Base-by-base conservation (phyloP, 1,284 basidiomycete species). In the Tilletiaria anomala region DNA sequence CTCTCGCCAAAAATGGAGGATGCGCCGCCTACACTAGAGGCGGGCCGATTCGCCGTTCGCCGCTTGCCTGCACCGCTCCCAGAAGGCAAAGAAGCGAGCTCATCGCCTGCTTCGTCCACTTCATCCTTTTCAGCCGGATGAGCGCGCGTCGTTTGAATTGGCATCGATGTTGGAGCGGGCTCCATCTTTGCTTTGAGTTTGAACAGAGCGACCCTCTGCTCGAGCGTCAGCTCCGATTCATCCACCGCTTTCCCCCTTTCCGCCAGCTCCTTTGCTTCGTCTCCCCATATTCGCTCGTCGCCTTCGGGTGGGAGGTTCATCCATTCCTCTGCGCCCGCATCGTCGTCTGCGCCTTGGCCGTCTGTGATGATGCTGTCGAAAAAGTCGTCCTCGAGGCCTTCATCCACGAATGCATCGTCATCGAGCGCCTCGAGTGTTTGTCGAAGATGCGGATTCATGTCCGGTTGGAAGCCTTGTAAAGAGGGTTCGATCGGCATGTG, bases 401-500 rank as follows among this genome's bases (percentile, higher is more conserved):
- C 69, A 38, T 69, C 69, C 5, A 82, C 82, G 26, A 66, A 66
- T 3, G 82, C 89, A 47, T 96, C 87, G 63, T 97, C 89, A 43
- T 97, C 91, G 15, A 99, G 72, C 3, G 93, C 93, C 58, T 96
- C 89, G 22, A 99, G 72, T 0, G 79, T 79, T 67, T 99, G 91
- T 14, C 93, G 76, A 24, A 97, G 73, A 69, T 91, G 86, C 4
- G 87, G 87, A 67, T 99, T 84, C 83, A 99, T 86, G 59, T 94
- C 86, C 1, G 88, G 93, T 62, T 86, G 83, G 48, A 97, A 79
- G 1, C 93, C 91, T 23, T 80, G 73, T 35, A 61, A 42, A 5
- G 40, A 39, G 2, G 56, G 52, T 33, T 59, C 48, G 15, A 56
- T 45, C 16, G 50, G 43, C n/a, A 56, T 35, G 19, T 48, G 51